Conservation (phyloP, 495 filamentous ascomycete genomes). For the Xylaria acuta region DNA sequence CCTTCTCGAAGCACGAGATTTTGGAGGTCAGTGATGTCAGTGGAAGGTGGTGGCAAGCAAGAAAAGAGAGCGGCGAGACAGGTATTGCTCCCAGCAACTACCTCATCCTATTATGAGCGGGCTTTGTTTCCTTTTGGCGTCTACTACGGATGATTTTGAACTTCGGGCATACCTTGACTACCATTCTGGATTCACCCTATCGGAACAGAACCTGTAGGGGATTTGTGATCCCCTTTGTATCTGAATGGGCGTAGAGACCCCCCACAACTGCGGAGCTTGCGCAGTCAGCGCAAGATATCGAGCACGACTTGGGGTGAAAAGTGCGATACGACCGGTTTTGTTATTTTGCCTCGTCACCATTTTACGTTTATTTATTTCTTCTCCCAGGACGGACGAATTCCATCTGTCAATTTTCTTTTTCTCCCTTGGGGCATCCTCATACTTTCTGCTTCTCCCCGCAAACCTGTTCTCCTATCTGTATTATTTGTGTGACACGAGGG, state of each 20-base stretch:
- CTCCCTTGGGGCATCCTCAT: conserved; percentile 18
- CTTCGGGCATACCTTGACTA: conserved; percentile 21
- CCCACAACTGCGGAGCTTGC: conserved; percentile 9
- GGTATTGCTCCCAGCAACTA: conserved; percentile 99
- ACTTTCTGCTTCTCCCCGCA: conserved; percentile 26
- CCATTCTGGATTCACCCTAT: conserved; percentile 26
- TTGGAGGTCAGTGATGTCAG: conserved; percentile 97
- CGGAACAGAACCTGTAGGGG: conserved; percentile 11
- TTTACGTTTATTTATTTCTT: conserved; percentile 43
- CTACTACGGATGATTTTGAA: conserved; percentile 39
- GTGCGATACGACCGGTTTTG: conserved; percentile 33
- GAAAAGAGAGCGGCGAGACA: conserved; percentile 92
- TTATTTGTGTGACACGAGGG: conserved; percentile 28
- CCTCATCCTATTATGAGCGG: conserved; percentile 84
- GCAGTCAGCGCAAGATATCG: conserved; percentile 32
- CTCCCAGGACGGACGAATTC: conserved; percentile 38
- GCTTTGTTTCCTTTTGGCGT: conserved; percentile 22
- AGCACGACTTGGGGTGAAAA: conserved; percentile 45
- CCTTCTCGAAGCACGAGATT: conserved; percentile 95
- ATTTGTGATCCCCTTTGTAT: conserved; percentile 30
- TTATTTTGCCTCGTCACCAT: conserved; percentile 27
- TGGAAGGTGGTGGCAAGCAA: conserved; percentile 98
- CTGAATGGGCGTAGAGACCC: conserved; percentile 39
- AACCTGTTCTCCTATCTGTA: conserved; percentile 29
- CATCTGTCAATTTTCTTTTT: conserved; percentile 36